Percentiles rank a stretch among this genome's conserved stretches.
phyloP scores from a whole-genome alignment of 352 stramenopile genomes.

The Globisporangium emineosum region DNA sequence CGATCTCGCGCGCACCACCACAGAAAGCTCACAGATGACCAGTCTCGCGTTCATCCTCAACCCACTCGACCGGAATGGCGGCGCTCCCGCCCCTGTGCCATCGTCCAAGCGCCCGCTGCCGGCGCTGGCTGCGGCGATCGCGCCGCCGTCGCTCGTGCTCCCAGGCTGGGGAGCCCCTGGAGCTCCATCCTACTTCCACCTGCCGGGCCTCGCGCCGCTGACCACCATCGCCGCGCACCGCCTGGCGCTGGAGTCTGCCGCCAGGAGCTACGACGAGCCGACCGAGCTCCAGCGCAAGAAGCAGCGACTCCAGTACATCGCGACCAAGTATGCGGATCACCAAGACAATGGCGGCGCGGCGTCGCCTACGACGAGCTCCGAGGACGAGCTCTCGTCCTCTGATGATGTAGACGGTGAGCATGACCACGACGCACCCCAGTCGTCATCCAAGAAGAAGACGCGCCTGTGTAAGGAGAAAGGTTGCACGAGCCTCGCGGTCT shows the following conservation, averaged over 20 bases:
- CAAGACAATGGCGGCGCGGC: slow-evolving; percentile 23
- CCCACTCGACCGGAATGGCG: slow-evolving; percentile 13
- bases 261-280: not conserved
- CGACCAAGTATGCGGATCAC: slow-evolving; percentile 2
- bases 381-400: slow-evolving; percentile 15
- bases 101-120: slow-evolving; percentile 3
- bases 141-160: slow-evolving; percentile 1
- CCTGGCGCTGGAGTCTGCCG: not conserved
- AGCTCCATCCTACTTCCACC: not conserved
- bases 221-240: slow-evolving; percentile 11
- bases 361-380: slow-evolving; percentile 13
- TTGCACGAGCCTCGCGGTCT: slow-evolving; percentile 37
- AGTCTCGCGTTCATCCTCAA: slow-evolving; percentile 24
- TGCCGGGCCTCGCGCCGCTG: not conserved
- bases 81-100: not conserved
- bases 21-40: slow-evolving; percentile 9
- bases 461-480: slow-evolving; percentile 31
- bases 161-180: not conserved
- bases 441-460: slow-evolving; percentile 34
- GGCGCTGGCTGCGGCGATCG: slow-evolving; percentile 10
- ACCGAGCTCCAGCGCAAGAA: not conserved
- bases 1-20: not conserved
- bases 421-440: slow-evolving; percentile 10
- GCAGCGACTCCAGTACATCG: slow-evolving; percentile 1
- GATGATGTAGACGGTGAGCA: slow-evolving; percentile 22